Percentiles rank a stretch among this genome's conserved stretches.
Evolutionary conservation across 352 stramenopile genomes (phyloP).

Genomic region (Phytophthora pisi): DNA sequence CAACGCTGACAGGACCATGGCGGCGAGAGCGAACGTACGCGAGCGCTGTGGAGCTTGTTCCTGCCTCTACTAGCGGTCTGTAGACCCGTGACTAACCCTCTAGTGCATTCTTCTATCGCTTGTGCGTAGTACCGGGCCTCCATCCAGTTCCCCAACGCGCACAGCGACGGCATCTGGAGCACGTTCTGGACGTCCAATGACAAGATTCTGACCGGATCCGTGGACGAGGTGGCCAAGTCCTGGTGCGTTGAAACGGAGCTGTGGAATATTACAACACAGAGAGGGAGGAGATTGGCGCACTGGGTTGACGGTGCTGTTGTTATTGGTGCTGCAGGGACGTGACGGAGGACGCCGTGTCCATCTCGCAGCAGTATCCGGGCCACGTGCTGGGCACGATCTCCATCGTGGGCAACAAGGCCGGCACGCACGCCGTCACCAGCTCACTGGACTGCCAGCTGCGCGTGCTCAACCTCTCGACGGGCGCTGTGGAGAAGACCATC

Average conservation of each 20-base stretch:
- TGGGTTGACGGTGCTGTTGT: neutral
- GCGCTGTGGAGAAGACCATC: slow-evolving; percentile 82
- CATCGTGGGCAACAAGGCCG: slow-evolving; percentile 82
- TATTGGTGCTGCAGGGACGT: slow-evolving; percentile 50
- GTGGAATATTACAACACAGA: neutral
- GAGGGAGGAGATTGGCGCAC: neutral
- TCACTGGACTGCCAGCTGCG: slow-evolving; percentile 87
- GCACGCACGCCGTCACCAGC: slow-evolving; percentile 76
- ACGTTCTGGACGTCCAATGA: slow-evolving; percentile 89
- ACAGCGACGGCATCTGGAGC: slow-evolving; percentile 90
- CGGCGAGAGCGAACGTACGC: slow-evolving; percentile 34
- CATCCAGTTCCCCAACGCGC: slow-evolving; percentile 81
- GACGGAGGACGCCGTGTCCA: slow-evolving; percentile 68
- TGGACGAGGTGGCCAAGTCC: slow-evolving; percentile 88
- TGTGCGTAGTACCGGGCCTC: slow-evolving; percentile 75
- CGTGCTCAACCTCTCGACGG: slow-evolving; percentile 74
- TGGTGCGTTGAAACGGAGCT: slow-evolving; percentile 57
- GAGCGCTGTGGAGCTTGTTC: neutral
- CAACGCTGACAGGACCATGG: slow-evolving; percentile 15
- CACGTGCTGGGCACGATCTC: slow-evolving; percentile 88
- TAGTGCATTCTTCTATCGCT: neutral
- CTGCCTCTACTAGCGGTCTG: neutral
- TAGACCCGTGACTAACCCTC: neutral
- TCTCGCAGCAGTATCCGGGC: slow-evolving; percentile 84
- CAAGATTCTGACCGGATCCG: slow-evolving; percentile 88